Conservation (phyloP, 306 rosid species). For the Bauhinia variegata region DNA sequence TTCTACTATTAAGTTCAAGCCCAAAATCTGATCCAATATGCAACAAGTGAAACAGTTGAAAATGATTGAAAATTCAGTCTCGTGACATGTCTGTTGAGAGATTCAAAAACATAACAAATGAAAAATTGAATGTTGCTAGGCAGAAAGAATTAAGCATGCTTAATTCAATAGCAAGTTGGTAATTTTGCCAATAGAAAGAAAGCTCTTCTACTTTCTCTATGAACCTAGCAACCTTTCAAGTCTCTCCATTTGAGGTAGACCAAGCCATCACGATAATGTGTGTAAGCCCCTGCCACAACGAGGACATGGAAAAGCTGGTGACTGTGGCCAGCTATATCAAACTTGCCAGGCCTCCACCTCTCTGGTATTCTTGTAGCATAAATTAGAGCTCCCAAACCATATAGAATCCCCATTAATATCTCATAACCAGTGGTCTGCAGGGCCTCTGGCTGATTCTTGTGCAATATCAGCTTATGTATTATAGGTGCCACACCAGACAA, state of each 20-base stretch:
- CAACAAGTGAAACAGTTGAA: too few species aligned
- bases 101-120: slow-evolving; percentile 1
- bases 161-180: slow-evolving; percentile 20
- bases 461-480: slow-evolving; percentile 53
- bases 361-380: slow-evolving; percentile 61
- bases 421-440: slow-evolving; percentile 57
- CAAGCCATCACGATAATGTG: slow-evolving; percentile 57
- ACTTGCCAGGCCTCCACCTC: slow-evolving; percentile 69
- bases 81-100: background rate
- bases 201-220: background rate
- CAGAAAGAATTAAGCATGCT: background rate
- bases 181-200: slow-evolving; percentile 14
- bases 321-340: slow-evolving; percentile 70
- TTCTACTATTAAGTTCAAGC: background rate
- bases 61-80: background rate
- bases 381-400: slow-evolving; percentile 66
- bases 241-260: slow-evolving; percentile 66
- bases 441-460: slow-evolving; percentile 49
- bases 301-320: slow-evolving; percentile 70
- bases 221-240: slow-evolving; percentile 47
- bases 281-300: slow-evolving; percentile 71
- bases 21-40: background rate
- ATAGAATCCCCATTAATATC: slow-evolving; percentile 58
- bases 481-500: slow-evolving; percentile 58
- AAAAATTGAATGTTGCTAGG: background rate